A percentile compares a stretch with the other conserved stretches of the same genome.
Evolutionary conservation across 192 early-diverging fungal genomes (phyloP).

Genomic region (Jimgerdemannia flammicorona): DNA sequence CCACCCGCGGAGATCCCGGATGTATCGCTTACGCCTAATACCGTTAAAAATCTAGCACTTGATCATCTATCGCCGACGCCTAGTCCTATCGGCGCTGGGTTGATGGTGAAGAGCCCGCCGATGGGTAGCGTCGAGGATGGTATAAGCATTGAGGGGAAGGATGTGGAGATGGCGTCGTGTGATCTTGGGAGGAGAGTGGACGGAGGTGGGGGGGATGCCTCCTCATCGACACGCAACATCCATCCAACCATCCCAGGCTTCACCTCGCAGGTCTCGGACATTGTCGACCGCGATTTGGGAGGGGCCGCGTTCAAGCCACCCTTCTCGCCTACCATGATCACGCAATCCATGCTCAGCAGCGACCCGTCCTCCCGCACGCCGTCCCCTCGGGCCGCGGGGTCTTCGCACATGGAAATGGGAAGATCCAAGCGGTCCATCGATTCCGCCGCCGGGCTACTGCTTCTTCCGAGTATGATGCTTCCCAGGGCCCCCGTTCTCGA

Average conservation of each 20-base stretch:
- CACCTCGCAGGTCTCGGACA: background rate
- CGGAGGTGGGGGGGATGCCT: background rate
- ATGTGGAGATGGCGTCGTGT: background rate
- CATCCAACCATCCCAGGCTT: background rate
- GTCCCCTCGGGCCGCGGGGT: background rate
- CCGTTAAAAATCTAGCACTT: background rate
- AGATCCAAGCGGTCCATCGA: slow-evolving; percentile 34
- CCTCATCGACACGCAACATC: background rate
- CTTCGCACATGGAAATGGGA: slow-evolving; percentile 7
- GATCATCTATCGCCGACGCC: background rate
- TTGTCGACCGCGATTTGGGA: background rate
- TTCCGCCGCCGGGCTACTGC: slow-evolving; percentile 26
- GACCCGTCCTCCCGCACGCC: background rate
- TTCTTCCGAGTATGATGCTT: slow-evolving; percentile 14
- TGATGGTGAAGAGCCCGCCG: background rate
- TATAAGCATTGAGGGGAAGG: background rate
- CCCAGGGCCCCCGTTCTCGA: background rate
- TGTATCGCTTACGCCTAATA: background rate
- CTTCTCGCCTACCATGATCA: background rate
- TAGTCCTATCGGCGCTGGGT: background rate
- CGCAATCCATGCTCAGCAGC: background rate
- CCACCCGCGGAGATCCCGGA: background rate
- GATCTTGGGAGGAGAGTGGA: background rate
- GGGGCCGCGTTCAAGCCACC: background rate
- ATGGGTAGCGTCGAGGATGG: background rate